phyloP scores from a whole-genome alignment of 345 rosid genomes.

The Camelina sativa region DNA sequence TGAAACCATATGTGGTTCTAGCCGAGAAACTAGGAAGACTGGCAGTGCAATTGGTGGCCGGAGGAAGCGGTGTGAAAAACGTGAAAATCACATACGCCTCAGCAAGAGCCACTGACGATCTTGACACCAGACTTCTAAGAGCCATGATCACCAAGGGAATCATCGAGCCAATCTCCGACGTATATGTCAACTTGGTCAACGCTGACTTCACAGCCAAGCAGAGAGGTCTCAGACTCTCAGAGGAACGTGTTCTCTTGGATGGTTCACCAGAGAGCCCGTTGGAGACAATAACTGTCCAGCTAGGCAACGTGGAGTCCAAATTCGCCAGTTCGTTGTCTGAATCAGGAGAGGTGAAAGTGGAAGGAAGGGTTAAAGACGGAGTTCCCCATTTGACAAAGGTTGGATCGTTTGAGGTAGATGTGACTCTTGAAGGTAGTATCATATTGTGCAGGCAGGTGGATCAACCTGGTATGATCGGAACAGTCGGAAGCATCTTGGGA shows the following conservation, averaged over 20 bases:
- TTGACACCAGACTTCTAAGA: constrained; percentile 90
- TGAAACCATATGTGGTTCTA: constrained; percentile 78
- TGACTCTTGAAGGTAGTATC: constrained; percentile 84
- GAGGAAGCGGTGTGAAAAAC: constrained; percentile 85
- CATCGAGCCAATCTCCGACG: constrained; percentile 83
- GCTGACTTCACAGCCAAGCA: constrained; percentile 92
- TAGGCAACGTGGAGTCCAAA: constrained; percentile 77
- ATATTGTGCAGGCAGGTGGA: constrained; percentile 89
- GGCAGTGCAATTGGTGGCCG: constrained; percentile 81
- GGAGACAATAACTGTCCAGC: constrained; percentile 72
- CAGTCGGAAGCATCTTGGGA: constrained; percentile 76
- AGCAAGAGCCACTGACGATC: constrained; percentile 80
- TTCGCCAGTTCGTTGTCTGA: constrained; percentile 87
- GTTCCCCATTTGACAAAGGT: constrained; percentile 80
- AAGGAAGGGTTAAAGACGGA: constrained; percentile 86
- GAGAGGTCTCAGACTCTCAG: constrained; percentile 81
- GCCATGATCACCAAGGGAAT: constrained; percentile 91
- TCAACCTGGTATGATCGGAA: constrained; percentile 92
- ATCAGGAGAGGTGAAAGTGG: constrained; percentile 78
- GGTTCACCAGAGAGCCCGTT: constrained; percentile 84
- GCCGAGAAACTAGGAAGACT: constrained; percentile 85
- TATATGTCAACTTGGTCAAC: constrained; percentile 82
- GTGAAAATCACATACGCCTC: constrained; percentile 82
- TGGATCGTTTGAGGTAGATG: constrained; percentile 85
- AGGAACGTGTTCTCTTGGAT: constrained; percentile 68